Base-by-base conservation (phyloP, 768 basidiomycete genomes). In the Nevesoporus exiguus region DNA sequence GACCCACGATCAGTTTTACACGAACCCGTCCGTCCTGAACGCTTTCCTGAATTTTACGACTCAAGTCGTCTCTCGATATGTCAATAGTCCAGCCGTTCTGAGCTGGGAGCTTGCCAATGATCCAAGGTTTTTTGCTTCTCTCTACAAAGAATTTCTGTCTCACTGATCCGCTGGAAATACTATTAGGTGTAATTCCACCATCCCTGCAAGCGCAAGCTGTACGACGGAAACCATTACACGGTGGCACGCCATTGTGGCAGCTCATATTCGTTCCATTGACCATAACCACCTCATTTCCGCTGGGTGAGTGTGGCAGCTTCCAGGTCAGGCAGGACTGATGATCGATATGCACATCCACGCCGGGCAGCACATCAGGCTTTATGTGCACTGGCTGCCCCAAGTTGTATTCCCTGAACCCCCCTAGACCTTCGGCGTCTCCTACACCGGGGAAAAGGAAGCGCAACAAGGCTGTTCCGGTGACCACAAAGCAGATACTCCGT, bases 91-190 rank as follows among this genome's bases (percentile, higher is more conserved):
- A 3, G 68, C 75, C n/a, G 62, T 86, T 49, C 75, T 86, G 55
- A 61, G 36, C 49, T 83, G 81, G 80, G 85, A 87, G 63, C 58
- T 85, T 58, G 85, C 83, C 19, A 87, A 87, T 63, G 85, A 87
- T 60, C 75, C 84, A 9, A 79, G 82, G 81, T 84, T 50, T 48
- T 57, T 49, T 31, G 6, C 24, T 39, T 11, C n/a, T 40, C 7
- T 13, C 3, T 31, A 10, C 31, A 8, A 15, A n/a, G 4, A n/a
- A 17, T 5, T 39, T 10, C 4, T 30, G 42, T 24, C 7, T 41
- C 37, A 24, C 49, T 60, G 34, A 61, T 22, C 37, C 29, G 25
- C 37, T 17, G 14, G 21, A 51, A 44, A 46, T 40, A n/a, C n/a
- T n/a, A 4, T 31, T 51, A 84, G 84, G 64, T 86, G 84, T 58